phyloP scores from a whole-genome alignment of 768 basidiomycete genomes.

The Cyathus striatus region DNA sequence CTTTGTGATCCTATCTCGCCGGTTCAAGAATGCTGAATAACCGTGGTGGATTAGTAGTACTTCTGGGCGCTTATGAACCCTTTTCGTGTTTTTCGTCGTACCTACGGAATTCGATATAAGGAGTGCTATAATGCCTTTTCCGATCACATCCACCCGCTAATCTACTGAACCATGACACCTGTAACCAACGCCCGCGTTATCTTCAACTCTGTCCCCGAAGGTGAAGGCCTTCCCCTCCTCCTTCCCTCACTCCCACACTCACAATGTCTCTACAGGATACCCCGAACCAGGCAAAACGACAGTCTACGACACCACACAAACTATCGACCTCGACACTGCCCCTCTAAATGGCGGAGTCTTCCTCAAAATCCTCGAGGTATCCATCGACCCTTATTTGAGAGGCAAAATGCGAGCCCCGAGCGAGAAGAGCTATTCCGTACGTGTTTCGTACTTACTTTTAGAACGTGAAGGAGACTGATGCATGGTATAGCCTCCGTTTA shows the following conservation, averaged over 20 bases:
- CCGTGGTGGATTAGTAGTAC: no score
- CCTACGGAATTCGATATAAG: no score
- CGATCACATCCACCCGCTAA: no score
- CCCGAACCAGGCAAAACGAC: constrained; percentile 42
- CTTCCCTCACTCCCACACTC: constrained; percentile 2
- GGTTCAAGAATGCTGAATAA: no score
- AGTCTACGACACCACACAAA: constrained; percentile 35
- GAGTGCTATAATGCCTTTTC: no score
- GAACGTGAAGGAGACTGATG: no score
- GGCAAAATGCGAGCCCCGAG: constrained; percentile 34
- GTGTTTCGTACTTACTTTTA: no score
- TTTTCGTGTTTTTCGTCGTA: no score
- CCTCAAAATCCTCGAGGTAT: constrained; percentile 43
- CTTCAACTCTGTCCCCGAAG: constrained; percentile 31
- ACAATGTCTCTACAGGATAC: constrained; percentile 20
- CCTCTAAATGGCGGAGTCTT: constrained; percentile 41
- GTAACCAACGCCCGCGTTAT: constrained; percentile 27
- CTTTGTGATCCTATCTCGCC: no score
- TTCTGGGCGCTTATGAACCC: no score
- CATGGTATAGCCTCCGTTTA: constrained; percentile 23
- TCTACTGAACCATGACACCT: constrained; percentile 26
- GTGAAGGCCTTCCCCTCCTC: constrained; percentile 13
- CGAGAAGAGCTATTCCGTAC: no score
- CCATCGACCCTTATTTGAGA: constrained; percentile 38
- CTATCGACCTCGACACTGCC: constrained; percentile 44